Evolutionary conservation across 257 asterid species (phyloP), one percentile per base, ranked within the genome.

Genomic region (Verbascum thapsus): DNA sequence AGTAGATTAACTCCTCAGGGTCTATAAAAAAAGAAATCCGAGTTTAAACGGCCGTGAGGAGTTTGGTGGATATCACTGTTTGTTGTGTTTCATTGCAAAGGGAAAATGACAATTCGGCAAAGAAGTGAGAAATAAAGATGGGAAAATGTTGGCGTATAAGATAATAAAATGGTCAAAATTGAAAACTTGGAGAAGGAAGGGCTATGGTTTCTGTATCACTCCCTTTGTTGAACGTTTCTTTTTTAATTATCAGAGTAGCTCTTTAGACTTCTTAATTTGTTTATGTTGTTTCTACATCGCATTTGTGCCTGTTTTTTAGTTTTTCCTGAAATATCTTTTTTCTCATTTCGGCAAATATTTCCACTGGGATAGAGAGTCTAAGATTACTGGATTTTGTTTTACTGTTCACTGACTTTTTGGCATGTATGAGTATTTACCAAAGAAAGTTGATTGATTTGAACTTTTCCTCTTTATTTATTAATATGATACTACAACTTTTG

Each of bases 321-420:
- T 26, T 53, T 26, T 19, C 26, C 8, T n/a, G 35, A 26, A 6
- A 16, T 22, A 13, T 10, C 42, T 6, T 5, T 10, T 7, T 53
- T 53, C 19, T 11, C 47, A 30, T 41, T 23, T 30, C 43, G 37
- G 32, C 63, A 40, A n/a, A 19, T 16, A 20, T 17, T 20, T 17
- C 8, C 22, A 41, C 52, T 3, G 34, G 3, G 12, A 19, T 20
- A n/a, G 23, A 4, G 8, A 22, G 52, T 20, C 23, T 9, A 23
- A 20, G 2, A 13, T 32, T 34, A 48, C 64, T 61, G 10, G 44
- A 16, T 43, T 47, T 37, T 45, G 53, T 56, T 45, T 49, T 17
- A 16, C 19, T 35, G 22, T 47, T 35, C 13, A 30, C 16, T 13
- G 7, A 38, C 9, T 48, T 23, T 9, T 23, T 51, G 34, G 18